Base-by-base conservation (phyloP, 345 rosid genomes). In the Aquilaria sinensis region DNA sequence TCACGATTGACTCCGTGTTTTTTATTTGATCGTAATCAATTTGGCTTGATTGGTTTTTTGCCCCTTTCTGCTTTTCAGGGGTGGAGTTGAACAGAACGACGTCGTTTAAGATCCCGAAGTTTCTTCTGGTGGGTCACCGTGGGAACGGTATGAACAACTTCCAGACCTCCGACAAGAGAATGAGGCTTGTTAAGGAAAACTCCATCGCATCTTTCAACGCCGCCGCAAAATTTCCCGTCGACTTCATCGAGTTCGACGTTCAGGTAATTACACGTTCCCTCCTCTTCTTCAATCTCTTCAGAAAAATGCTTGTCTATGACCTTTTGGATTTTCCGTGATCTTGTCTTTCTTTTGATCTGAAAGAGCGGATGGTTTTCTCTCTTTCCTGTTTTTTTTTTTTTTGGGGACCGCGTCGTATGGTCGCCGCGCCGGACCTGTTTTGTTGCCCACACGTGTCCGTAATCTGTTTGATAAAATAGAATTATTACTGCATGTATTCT, bases 241-340 rank as follows among this genome's bases (percentile, higher is more conserved):
- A 95, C 69, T 95, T 77, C 78, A 64, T 95, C 60, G 99, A 95
- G 74, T 95, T 95, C n/a, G 99, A 95, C 67, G 99, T 95, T 74
- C 99, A 95, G 99, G 99, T 95, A 50, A 45, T 2, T 0, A 5
- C 5, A 16, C 23, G 23, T 16, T 16, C 23, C 23, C 31, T 29
- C 55, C 15, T 30, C 14, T 1, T 32, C 6, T 2, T 43, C 2
- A 23, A 13, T 9, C 12, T 67, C 49, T 46, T 15, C 5, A 8
- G 5, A 46, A 60, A 1, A 46, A 32, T 10, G 13, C 51, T 46
- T 29, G 7, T 31, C 55, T 43, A 47, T 16, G 8, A 29, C 30
- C 52, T 31, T 32, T 1, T 46, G 32, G 10, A 12, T 16, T 34
- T 14, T 49, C 23, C 23, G 23, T 16, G 23, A 16, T 16, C 23